Percentiles rank a stretch among this genome's conserved stretches.
These are phyloP conservation scores for Straminergon stramineum DNA, from an alignment of 225 moss, liverwort and hornwort species.

Conservation along the genomic window DNA sequence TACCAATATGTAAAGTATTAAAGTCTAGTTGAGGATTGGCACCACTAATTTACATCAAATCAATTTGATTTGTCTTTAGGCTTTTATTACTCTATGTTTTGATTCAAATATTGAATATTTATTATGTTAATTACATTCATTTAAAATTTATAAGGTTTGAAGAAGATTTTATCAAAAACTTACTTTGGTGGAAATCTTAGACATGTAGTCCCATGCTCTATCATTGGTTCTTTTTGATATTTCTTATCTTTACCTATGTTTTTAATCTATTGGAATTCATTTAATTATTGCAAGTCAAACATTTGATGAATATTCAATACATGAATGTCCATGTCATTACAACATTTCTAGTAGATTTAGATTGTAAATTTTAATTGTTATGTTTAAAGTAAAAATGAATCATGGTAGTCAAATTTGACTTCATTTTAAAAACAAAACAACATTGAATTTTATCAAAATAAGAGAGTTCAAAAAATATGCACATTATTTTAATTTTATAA, in stretches of 20 bases:
- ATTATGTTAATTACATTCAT: no score
- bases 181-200: background rate
- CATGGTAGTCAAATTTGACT: no score
- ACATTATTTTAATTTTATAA: background rate
- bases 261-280: background rate
- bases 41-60: background rate
- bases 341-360: no score
- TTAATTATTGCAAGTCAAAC: background rate
- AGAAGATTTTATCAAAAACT: background rate
- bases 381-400: background rate
- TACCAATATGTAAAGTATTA: background rate
- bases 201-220: rapidly evolving
- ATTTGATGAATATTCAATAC: background rate
- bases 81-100: background rate
- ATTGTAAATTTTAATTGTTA: background rate
- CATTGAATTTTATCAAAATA: background rate
- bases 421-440: no score
- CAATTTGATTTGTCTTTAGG: background rate
- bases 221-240: background rate
- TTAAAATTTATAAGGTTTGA: background rate
- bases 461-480: no score
- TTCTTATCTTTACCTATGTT: background rate
- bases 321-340: background rate
- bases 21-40: background rate
- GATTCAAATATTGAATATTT: background rate